phyloP scores from a whole-genome alignment of 768 basidiomycete genomes.

The Lactifluus pinguis region DNA sequence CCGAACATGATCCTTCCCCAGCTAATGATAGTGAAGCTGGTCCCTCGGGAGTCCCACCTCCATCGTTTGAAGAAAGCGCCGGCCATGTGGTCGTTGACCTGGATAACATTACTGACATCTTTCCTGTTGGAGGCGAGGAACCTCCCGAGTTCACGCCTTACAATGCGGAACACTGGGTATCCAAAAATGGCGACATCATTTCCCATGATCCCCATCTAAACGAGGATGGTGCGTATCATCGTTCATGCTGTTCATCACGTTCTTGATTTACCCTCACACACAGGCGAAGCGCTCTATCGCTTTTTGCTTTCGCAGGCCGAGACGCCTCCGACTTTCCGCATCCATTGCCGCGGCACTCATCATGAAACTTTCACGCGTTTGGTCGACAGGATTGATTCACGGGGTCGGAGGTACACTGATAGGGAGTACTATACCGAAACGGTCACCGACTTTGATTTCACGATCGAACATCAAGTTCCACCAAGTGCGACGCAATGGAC shows the following conservation, averaged over 20 bases:
- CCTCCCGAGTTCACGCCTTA: conserved; percentile 55
- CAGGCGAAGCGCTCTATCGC: conserved; percentile 65
- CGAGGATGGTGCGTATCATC: conserved; percentile 39
- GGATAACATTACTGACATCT: conserved; percentile 20
- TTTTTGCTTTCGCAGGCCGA: conserved; percentile 55
- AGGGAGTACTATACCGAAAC: conserved; percentile 49
- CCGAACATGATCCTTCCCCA: not conserved
- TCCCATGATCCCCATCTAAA: conserved; percentile 68
- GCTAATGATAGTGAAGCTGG: not conserved
- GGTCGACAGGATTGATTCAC: conserved; percentile 31
- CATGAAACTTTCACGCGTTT: conserved; percentile 41
- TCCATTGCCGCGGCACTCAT: conserved; percentile 50
- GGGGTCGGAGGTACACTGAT: conserved; percentile 28
- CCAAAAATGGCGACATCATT: conserved; percentile 41
- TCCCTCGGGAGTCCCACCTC: conserved; percentile 8
- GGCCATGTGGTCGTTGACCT: conserved; percentile 22
- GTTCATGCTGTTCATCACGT: conserved; percentile 19
- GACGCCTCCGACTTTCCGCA: conserved; percentile 34
- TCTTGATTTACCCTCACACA: not conserved
- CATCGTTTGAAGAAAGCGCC: conserved; percentile 20
- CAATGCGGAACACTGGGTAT: conserved; percentile 49
- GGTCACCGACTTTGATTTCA: conserved; percentile 63
- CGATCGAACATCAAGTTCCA: conserved; percentile 41
- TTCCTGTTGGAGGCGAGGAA: conserved; percentile 30
- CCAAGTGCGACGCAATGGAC: conserved; percentile 45